Base-by-base conservation (phyloP, 2,329 filamentous ascomycete genomes). In the Aspergillus fumigatus region DNA sequence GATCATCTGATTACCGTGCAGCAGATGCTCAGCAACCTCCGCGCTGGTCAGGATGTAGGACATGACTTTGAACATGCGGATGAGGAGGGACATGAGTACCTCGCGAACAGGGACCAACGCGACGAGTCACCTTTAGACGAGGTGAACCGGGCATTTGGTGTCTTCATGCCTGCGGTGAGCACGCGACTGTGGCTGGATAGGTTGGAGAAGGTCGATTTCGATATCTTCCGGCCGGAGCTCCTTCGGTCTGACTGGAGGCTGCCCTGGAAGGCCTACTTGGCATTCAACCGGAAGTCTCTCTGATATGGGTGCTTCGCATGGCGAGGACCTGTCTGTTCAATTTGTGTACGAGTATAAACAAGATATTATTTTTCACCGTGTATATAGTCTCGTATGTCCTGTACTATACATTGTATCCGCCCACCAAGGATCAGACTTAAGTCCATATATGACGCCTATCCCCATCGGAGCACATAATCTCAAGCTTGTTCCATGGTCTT, bases 1-100 rank as follows among this genome's bases (percentile, higher is more conserved):
- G 94, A 99, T 71, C 94, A 99, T 74, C 79, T 99, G 35, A 96
- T 97, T 64, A 97, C 93, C 0, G 93, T 89, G 1, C 82, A 92
- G 57, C 90, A 96, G 71, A 96, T 99, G 92, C 74, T 97, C 58
- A 87, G 86, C 67, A 90, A 89, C 66, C 77, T 96, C 21, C 84
- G 84, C 53, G 86, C 85, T 3, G 90, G 92, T 1, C 77, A 88
- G 64, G 86, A 85, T 50, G 84, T 90, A 0, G 90, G 88, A 0
- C 93, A 97, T 70, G 90, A 90, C 4, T 97, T 93, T 71, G 93
- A 97, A 75, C 90, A 97, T 68, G 82, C 88, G 59, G 84, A 86
- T 29, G 91, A 96, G 69, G 86, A 86, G 51, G 90, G 88, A 51
- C 82, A 83, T 67, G 72, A 79, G 53, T 84, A 85, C 63, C 71